Base-by-base conservation (phyloP, 2,329 filamentous ascomycete genomes). In the Calonectria hongkongensis region DNA sequence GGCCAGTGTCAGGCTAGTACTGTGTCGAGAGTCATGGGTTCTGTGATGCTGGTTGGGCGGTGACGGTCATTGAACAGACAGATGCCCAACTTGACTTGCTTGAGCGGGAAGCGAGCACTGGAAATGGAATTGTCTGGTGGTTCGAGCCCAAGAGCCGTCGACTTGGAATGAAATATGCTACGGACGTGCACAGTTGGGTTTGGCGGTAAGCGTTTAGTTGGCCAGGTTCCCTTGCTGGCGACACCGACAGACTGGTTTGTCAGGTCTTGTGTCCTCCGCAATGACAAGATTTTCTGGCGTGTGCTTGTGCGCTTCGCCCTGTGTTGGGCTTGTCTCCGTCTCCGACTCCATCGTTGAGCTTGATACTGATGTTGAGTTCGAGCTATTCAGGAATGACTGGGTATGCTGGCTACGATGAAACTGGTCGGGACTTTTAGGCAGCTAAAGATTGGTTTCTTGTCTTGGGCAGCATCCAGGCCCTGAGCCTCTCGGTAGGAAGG, bases 111-210 rank as follows among this genome's bases (percentile, higher is more conserved):
- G 71, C 71, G 71, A 74, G 74, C 51, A 66, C 66, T 74, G 73
- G 58, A 63, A 58, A 77, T 71, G 68, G 67, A 72, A 77, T 74
- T 65, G 75, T 71, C 68, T 72, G 63, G 64, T 79, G 74, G 78
- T 75, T 71, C 71, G 72, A 74, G 78, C 54, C 54, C 54, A 60
- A 60, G 54, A 16, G 54, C 41, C 4, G 54, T 13, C 54, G 21
- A 60, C 30, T 60, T 25, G 33, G 65, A 28, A 28, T n/a, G 39
- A 63, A 43, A 30, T 48, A 50, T 62, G 39, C 28, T 41, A 51
- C 36, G 36, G 56, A 36, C 28, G 48, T 70, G 56, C 28, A 54
- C 36, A 39, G 33, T 47, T 60, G 58, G 56, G 68, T 66, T 70
- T 67, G 58, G 64, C 60, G 70, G 70, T 72, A 63, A 63, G 62